Evolutionary conservation across 495 filamentous ascomycete genomes (phyloP).

Genomic region (Penicillium paxilli): DNA sequence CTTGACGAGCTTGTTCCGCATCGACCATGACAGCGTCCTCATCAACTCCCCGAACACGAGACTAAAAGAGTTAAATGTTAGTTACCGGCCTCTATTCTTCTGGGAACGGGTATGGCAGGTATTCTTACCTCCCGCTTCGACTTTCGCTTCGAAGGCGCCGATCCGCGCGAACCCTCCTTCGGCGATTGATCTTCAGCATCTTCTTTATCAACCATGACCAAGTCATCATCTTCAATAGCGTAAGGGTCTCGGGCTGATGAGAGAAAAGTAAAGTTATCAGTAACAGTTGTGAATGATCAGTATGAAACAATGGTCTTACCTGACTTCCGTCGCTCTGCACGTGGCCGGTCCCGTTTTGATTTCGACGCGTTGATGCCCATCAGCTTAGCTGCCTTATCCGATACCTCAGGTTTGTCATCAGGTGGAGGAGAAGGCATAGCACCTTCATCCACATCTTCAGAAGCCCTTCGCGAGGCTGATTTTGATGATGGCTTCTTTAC

Average conservation of each 20-base stretch:
- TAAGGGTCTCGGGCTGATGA: constrained; percentile 58
- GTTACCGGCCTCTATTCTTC: not conserved
- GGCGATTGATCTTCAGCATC: constrained; percentile 44
- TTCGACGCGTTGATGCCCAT: constrained; percentile 51
- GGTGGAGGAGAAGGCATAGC: constrained; percentile 54
- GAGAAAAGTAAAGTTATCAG: not conserved
- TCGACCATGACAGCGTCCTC: constrained; percentile 53
- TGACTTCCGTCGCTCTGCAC: constrained; percentile 38
- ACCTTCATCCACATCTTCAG: constrained; percentile 47
- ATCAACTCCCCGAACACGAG: constrained; percentile 30
- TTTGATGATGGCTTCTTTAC: constrained; percentile 22
- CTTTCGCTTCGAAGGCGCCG: constrained; percentile 36
- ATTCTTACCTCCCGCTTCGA: constrained; percentile 38
- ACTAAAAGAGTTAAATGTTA: constrained; percentile 15
- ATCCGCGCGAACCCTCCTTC: constrained; percentile 34
- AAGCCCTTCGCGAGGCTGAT: constrained; percentile 41
- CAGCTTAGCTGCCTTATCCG: constrained; percentile 59
- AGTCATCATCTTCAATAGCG: constrained; percentile 58
- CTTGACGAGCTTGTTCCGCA: constrained; percentile 35
- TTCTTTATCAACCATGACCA: constrained; percentile 55
- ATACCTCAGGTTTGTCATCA: constrained; percentile 47
- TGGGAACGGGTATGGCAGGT: not conserved
- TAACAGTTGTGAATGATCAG: constrained; percentile 1
- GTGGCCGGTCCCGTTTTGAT: constrained; percentile 35
- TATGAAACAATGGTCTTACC: constrained; percentile 28